phyloP scores from a whole-genome alignment of 441 rosid genomes.

The Gossypium davidsonii region DNA sequence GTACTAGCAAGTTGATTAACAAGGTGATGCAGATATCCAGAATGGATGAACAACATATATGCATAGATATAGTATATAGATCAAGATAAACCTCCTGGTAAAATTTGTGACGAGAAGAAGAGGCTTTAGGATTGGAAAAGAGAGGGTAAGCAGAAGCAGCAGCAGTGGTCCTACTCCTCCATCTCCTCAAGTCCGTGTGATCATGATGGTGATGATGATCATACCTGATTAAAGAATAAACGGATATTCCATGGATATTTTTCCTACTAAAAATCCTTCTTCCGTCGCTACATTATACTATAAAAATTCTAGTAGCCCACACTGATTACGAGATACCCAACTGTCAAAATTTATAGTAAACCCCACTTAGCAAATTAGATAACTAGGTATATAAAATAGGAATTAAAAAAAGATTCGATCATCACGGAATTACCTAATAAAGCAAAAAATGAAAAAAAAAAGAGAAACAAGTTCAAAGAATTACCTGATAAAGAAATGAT shows the following conservation, averaged over 20 bases:
- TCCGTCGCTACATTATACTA: slow-evolving; percentile 24
- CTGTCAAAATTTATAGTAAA: slow-evolving; percentile 11
- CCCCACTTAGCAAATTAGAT: not conserved
- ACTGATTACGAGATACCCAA: not conserved
- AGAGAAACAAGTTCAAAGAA: not conserved
- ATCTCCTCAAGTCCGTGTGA: slow-evolving; percentile 35
- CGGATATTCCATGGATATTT: slow-evolving; percentile 32
- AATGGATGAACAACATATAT: slow-evolving; percentile 17
- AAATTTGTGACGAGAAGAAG: slow-evolving; percentile 42
- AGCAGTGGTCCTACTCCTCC: slow-evolving; percentile 35
- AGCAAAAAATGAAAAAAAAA: not conserved
- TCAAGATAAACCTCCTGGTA: slow-evolving; percentile 75
- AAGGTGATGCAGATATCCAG: slow-evolving; percentile 6
- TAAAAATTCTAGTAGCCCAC: not conserved
- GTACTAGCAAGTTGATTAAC: not conserved
- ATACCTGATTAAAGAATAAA: slow-evolving; percentile 82
- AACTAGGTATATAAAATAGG: not conserved
- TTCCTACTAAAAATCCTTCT: slow-evolving; percentile 32
- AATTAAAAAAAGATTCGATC: not conserved
- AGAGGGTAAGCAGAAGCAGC: slow-evolving; percentile 55
- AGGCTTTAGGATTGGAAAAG: slow-evolving; percentile 46
- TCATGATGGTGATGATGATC: slow-evolving; percentile 46
- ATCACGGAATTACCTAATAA: slow-evolving; percentile 28
- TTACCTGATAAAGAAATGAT: slow-evolving; percentile 26
- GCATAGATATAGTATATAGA: slow-evolving; percentile 19